Conservation (phyloP, 2,329 filamentous ascomycete species). For the Pseudophaeomoniella oleicola region DNA sequence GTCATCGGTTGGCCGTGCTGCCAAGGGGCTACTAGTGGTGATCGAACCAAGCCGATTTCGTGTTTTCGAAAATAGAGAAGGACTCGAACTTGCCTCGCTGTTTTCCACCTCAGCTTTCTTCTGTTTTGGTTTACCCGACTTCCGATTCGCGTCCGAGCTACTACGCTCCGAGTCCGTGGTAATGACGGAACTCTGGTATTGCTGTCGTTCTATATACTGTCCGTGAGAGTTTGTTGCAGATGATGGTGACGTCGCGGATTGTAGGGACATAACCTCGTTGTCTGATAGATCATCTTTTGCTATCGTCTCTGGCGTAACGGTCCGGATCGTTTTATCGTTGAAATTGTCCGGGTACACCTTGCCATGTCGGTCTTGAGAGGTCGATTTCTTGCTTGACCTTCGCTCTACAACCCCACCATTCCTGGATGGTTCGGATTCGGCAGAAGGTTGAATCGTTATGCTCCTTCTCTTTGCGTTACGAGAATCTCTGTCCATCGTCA, state of each 20-base stretch:
- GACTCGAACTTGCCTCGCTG: not conserved
- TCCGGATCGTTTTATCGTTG: conserved; percentile 27
- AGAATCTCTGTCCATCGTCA: not conserved
- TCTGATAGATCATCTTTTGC: not conserved
- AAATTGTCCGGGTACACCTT: conserved; percentile 31
- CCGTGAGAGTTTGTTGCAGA: not conserved
- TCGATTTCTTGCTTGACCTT: conserved; percentile 31
- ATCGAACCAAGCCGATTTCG: conserved; percentile 25
- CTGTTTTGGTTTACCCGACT: conserved; percentile 3
- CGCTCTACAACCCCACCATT: conserved; percentile 19
- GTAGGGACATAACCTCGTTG: not conserved
- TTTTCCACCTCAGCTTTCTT: not conserved
- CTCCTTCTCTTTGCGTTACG: not conserved
- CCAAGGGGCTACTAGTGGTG: conserved; percentile 16
- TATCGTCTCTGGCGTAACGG: conserved; percentile 30
- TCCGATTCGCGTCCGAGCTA: conserved; percentile 17
- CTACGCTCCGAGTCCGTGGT: conserved; percentile 17
- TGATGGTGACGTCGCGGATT: not conserved
- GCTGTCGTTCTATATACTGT: not conserved
- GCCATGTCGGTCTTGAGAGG: conserved; percentile 30
- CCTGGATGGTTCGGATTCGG: too few relatives aligned
- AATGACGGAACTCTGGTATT: conserved; percentile 7
- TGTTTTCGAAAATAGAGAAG: conserved; percentile 16
- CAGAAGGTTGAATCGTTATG: not conserved
- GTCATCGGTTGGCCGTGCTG: conserved; percentile 23